Percentiles rank a stretch among this genome's conserved stretches.
phyloP scores from a whole-genome alignment of 1,284 basidiomycete genomes.

The Boletus austroedulis region DNA sequence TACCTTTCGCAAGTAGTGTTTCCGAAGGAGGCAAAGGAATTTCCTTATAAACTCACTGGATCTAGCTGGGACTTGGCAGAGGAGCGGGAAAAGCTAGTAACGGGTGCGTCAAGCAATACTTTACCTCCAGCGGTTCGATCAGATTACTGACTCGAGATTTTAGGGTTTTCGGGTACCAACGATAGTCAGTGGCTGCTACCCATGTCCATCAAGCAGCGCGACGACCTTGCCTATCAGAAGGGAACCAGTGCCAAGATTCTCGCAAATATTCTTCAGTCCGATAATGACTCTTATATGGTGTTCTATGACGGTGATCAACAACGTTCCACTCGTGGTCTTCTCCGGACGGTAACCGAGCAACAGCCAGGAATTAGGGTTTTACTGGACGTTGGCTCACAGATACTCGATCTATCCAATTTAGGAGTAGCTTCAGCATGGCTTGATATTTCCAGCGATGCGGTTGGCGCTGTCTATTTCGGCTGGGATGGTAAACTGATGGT shows the following conservation, averaged over 20 bases:
- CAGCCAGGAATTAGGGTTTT: background rate
- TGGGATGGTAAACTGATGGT: background rate
- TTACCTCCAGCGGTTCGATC: too few species aligned
- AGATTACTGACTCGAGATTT: background rate
- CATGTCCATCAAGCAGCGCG: background rate
- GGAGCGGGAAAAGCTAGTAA: background rate
- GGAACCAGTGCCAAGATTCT: background rate
- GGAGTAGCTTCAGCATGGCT: slow-evolving; percentile 44
- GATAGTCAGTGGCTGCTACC: slow-evolving; percentile 5
- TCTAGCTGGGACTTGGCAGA: background rate
- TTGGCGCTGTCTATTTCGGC: slow-evolving; percentile 24
- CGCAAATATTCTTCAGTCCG: background rate
- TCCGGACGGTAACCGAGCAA: background rate
- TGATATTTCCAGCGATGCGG: slow-evolving; percentile 27
- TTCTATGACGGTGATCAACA: too few species aligned
- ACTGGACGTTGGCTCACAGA: slow-evolving; percentile 47
- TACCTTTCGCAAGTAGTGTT: slow-evolving; percentile 37
- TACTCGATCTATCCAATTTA: slow-evolving; percentile 46
- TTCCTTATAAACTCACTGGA: slow-evolving; percentile 35
- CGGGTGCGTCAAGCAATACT: slow-evolving; percentile 2
- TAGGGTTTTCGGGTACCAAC: slow-evolving; percentile 13
- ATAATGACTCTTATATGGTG: background rate
- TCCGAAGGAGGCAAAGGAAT: slow-evolving; percentile 39
- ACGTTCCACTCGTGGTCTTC: background rate
- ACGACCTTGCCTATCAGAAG: background rate